These are phyloP conservation scores for Amylostereum areolatum DNA, from an alignment of 1,284 basidiomycete genomes.

Conservation along the genomic window DNA sequence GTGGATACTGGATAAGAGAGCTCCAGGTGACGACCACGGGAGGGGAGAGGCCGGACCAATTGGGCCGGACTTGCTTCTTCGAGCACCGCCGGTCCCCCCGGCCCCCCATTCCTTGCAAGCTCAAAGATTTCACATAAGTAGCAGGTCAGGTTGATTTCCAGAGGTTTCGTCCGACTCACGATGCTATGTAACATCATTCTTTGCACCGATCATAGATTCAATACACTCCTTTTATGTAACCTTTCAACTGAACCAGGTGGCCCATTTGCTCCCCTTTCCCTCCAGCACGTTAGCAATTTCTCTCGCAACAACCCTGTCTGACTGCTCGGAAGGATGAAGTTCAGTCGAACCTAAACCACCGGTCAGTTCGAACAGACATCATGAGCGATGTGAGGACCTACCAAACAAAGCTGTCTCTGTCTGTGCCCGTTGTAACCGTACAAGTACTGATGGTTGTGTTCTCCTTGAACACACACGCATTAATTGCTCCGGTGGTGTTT, in stretches of 20 bases:
- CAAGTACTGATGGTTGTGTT: slow-evolving; percentile 30
- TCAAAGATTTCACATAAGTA: too few relatives aligned
- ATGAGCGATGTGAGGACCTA: slow-evolving; percentile 20
- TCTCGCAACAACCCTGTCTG: slow-evolving; percentile 44
- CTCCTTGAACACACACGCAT: slow-evolving; percentile 37
- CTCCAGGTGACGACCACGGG: too few relatives aligned
- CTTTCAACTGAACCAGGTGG: slow-evolving; percentile 40
- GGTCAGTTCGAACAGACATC: background rate
- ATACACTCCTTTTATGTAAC: background rate
- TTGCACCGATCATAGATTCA: too few relatives aligned
- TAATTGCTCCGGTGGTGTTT: slow-evolving; percentile 45
- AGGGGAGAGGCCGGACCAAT: too few relatives aligned
- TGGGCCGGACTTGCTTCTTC: too few relatives aligned
- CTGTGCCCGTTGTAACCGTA: slow-evolving; percentile 35
- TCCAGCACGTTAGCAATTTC: slow-evolving; percentile 40
- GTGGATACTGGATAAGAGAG: too few relatives aligned
- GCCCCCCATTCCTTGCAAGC: too few relatives aligned
- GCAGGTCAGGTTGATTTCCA: too few relatives aligned
- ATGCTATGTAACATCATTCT: too few relatives aligned
- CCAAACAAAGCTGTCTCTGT: slow-evolving; percentile 50
- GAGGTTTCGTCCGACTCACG: too few relatives aligned
- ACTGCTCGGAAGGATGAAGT: slow-evolving; percentile 51
- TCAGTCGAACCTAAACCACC: slow-evolving; percentile 44
- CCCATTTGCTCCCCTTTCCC: slow-evolving; percentile 36
- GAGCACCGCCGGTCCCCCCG: too few relatives aligned